Evolutionary conservation across 257 asterid genomes (phyloP), one percentile per base, ranked within the genome.

Genomic region (Nicotiana tomentosiformis): DNA sequence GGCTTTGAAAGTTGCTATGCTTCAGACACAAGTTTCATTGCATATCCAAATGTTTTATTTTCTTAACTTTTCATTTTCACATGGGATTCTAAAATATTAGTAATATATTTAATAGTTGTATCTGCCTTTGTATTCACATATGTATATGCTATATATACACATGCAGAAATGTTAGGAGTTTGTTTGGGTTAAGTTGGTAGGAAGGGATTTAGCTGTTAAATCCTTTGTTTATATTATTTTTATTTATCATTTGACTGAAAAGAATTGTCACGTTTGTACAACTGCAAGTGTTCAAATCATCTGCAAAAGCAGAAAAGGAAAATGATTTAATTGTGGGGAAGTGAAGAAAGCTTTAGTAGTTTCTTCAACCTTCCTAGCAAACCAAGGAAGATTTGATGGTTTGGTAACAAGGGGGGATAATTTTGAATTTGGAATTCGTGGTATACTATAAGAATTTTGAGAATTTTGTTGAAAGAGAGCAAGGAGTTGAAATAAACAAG

Each of bases 1-100:
- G 93, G 33, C 57, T 85, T 84, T 87, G 87, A 84, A 83, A 74
- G 56, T 86, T 89, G 85, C 86, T 46, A 90, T 83, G 88, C 91
- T 91, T 93, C 55, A 82, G 84, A 87, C 89, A 89, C 86, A 89
- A 90, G 88, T 85, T 85, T 86, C 15, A 23, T 56, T 70, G 32
- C 81, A 56, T 72, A 72, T 72, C 37, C 46, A 78, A 84, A 77
- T 62, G 70, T 20, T 65, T 60, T 29, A 5, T 64, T 17, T 43
- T 8, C 51, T 72, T 16, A 66, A 66, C 60, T 66, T 81, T 77
- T 79, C 64, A 46, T 82, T 66, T 46, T 26, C 84, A 79, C 18
- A 43, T 58, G 74, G 43, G 64, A 1, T n/a, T 49, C 43, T 76
- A 76, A 53, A 26, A 29, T 76, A 76, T 26, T 76, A 14, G 16